Base-by-base conservation (phyloP, 2,329 filamentous ascomycete species). In the Ophiobolus disseminans region DNA sequence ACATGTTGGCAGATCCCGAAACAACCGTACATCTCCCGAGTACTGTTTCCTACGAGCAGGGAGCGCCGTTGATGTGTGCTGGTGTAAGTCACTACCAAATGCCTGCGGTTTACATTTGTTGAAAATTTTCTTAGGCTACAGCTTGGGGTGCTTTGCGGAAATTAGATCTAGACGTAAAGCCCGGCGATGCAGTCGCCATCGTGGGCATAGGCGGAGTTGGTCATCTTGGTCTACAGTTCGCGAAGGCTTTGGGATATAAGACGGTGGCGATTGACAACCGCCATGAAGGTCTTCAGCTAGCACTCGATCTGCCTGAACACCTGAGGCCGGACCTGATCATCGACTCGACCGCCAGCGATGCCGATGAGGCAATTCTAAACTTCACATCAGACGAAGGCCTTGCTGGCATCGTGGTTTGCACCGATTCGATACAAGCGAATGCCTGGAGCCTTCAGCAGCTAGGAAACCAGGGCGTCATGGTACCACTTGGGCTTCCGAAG, bases 161-260 rank as follows among this genome's bases (percentile, higher is more conserved):
- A 9, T 36, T 62, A 11, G 55, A 41, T 30, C 56, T 56, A 26
- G 58, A 62, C 8, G 57, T 59, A 17, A 77, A 81, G 34, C 82
- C 88, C 5, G 90, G 89, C 17, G 85, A 93, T 72, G 83, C 80
- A 14, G 84, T 95, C 13, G 90, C 88, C 56, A 86, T 95, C 53
- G 89, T 93, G 46, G 91, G 91, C 62, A 90, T 90, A 19, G 90
- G 90, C 53, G 89, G 89, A 56, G 81, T 95, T 48, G 90, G 90
- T n/a, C 85, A 82, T 48, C 77, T 93, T 58, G 90, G 88, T 19
- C 78, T 89, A 58, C 91, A 96, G 76, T 95, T 94, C 73, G 57
- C 63, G 9, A 63, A 63, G 48, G 62, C 63, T 10, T 52, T 68
- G 54, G 62, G 60, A 5, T 62, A 53, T 40, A 53, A 40, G 11